Base-by-base conservation (phyloP, 2,329 filamentous ascomycete species). In the Paracorniculantispora psalliotae region DNA sequence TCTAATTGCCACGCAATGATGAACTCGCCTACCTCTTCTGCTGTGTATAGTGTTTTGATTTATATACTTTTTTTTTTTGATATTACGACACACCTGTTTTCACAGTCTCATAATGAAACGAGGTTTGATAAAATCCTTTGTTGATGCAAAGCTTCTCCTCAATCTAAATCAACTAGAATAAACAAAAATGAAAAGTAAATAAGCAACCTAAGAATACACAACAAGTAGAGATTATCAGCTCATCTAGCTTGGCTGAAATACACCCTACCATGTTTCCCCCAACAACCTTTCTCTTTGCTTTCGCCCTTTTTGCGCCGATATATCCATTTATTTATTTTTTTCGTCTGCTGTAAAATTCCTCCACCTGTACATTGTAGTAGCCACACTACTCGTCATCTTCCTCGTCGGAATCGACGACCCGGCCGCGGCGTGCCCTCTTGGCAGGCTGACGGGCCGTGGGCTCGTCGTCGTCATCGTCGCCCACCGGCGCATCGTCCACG, bases 331-430 rank as follows among this genome's bases (percentile, higher is more conserved):
- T 63, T 26, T 71, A 65, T 4, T n/a, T 69, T 67, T 4, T 70
- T 68, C 46, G 6, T 28, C 26, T 55, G 6, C 21, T 30, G 25
- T 19, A 12, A 28, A n/a, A n/a, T 44, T 8, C 15, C 8, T n/a
- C 21, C 4, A 15, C 21, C 44, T 17, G 37, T 10, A 10, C 23
- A 26, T 7, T 17, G 10, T 28, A 8, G 3, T 13, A 55, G 57
- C 3, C 44, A 63, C 19, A 49, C 57, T 65, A 69, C 33, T 69
- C 73, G 21, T 76, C 77, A 4, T 81, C 79, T 7, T 81, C 81
- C 51, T 83, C 81, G 51, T 84, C 81, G 53, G 79, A 81, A 56
- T 83, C 80, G 41, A 84, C 69, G 28, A 84, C 78, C 37, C 80
- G 74, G 21, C 79, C 80, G 46, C 81, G 74, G 37, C 81, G 74